phyloP scores from a whole-genome alignment of 2,329 filamentous ascomycete species.

The Epichloe festucae region DNA sequence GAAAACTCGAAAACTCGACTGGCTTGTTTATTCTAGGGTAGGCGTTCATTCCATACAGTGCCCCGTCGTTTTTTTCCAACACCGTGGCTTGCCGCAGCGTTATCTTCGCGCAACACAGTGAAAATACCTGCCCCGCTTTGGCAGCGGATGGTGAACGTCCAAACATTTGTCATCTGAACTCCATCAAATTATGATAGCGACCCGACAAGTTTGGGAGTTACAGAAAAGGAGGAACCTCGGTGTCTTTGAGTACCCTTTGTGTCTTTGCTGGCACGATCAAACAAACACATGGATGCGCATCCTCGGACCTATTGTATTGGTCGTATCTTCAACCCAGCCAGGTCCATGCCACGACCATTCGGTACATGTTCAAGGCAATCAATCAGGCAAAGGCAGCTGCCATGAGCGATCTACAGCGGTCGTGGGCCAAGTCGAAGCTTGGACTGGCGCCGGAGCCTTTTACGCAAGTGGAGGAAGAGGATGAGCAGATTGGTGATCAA shows the following conservation, averaged over 20 bases:
- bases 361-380: neutral
- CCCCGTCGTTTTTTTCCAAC: no score
- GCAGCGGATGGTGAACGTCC: no score
- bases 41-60: no score
- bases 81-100: no score
- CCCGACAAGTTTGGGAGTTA: neutral
- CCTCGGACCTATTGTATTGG: neutral
- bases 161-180: no score
- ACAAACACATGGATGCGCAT: neutral
- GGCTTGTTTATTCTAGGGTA: no score
- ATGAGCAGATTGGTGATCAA: slow-evolving; percentile 23
- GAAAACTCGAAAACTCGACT: no score
- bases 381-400: slow-evolving; percentile 7
- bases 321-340: neutral
- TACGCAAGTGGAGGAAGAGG: slow-evolving; percentile 41
- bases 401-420: slow-evolving; percentile 74
- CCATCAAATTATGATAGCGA: neutral
- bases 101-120: accelerated
- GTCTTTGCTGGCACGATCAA: neutral
- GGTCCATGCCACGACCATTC: neutral
- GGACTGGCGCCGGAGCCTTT: slow-evolving; percentile 37
- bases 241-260: neutral
- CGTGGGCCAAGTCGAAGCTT: slow-evolving; percentile 66
- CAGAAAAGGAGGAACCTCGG: neutral
- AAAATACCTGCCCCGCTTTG: no score